Evolutionary conservation across 192 early-diverging fungal genomes (phyloP).

Genomic region (Podila clonocystis): DNA sequence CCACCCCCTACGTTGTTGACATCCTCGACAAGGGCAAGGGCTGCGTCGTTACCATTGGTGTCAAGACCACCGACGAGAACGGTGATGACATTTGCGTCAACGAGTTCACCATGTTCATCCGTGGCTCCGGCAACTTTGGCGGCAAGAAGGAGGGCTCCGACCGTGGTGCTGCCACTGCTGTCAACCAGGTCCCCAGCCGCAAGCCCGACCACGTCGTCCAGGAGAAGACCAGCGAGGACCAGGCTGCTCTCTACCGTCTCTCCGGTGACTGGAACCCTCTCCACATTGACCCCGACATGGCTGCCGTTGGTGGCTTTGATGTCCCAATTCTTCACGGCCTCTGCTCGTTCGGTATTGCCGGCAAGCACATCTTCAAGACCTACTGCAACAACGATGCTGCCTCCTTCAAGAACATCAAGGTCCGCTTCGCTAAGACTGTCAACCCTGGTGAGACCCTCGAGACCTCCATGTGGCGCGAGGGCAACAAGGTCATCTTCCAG

Average conservation of each 20-base stretch:
- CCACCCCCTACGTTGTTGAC: conserved; percentile 84
- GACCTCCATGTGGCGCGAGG: conserved; percentile 97
- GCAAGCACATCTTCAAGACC: conserved; percentile 86
- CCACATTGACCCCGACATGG: conserved; percentile 97
- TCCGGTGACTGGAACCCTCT: conserved; percentile 97
- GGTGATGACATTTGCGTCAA: conserved; percentile 83
- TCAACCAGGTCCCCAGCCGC: conserved; percentile 83
- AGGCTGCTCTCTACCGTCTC: conserved; percentile 96
- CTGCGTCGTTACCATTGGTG: conserved; percentile 80
- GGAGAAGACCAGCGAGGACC: conserved; percentile 91
- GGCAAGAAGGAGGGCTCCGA: conserved; percentile 77
- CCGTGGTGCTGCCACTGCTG: conserved; percentile 81
- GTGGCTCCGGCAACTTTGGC: conserved; percentile 91
- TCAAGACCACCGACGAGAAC: conserved; percentile 80
- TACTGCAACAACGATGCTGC: conserved; percentile 78
- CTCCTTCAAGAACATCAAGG: conserved; percentile 88
- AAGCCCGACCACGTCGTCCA: conserved; percentile 83
- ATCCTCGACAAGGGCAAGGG: conserved; percentile 99
- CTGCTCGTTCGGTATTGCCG: conserved; percentile 92
- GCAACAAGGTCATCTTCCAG: conserved; percentile 92
- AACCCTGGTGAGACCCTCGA: conserved; percentile 98
- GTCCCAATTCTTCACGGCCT: conserved; percentile 97
- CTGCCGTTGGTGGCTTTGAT: conserved; percentile 93
- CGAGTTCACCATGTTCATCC: conserved; percentile 95
- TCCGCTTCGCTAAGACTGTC: conserved; percentile 86